Base-by-base conservation (phyloP, 2,329 filamentous ascomycete genomes). In the Fusarium tjaetaba region DNA sequence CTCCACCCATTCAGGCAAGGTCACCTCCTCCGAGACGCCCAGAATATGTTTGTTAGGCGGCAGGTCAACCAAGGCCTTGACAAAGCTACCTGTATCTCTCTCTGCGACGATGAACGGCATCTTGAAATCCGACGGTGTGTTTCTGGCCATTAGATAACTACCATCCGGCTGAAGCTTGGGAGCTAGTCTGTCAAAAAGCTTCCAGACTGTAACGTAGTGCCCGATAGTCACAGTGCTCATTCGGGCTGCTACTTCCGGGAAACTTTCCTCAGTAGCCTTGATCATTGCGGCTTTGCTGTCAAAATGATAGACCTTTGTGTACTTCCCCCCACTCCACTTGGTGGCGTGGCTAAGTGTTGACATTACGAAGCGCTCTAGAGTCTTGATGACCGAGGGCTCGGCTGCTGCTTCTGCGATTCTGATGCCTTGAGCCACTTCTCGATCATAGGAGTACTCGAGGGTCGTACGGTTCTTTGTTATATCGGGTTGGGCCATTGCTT, bases 241-340 rank as follows among this genome's bases (percentile, higher is more conserved):
- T 30, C 9, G 2, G 3, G 26, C 45, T 48, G 45, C 26, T 2
- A 48, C 26, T 48, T 7, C 26, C 0, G 45, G 26, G 3, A 48
- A 48, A 4, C 45, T 20, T 5, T 48, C 26, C 20, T 48, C 45
- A 0, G 45, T 48, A 11, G 26, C 26, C 4, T 48, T 48, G 26
- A 30, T 48, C 45, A 48, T 48, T 8, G 45, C 45, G 9, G 45
- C 45, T 48, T 48, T 48, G 45, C 45, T 48, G 10, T 48, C 45
- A 6, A 15, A 48, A 22, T 48, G 45, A 22, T 48, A 48, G 6
- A 30, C 45, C 4, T 1, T 11, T 22, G 20, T 16, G 45, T 30
- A 48, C 20, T 48, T 48, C 9, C 45, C 45, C 0, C 26, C 26
- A 16, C 26, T 16, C 45, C 26, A 48, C 11, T 48, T 48, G 18